These are phyloP conservation scores for Aegilops umbellulata DNA, from an alignment of 176 grass and related monocot species.

Conservation along the genomic window DNA sequence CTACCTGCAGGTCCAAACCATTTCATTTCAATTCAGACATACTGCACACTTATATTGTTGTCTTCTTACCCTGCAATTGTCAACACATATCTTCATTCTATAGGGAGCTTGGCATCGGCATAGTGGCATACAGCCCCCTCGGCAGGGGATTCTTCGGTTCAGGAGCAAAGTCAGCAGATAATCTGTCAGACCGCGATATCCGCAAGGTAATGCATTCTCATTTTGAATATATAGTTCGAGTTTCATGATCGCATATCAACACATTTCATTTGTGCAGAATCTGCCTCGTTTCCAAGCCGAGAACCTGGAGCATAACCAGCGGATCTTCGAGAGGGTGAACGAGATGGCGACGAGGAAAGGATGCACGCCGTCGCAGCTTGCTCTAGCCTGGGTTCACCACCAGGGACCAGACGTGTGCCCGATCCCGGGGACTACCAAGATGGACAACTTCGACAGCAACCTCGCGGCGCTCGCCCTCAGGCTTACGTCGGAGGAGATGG, in stretches of 20 bases:
- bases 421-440: slow-evolving; percentile 65
- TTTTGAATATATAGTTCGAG: too few relatives aligned
- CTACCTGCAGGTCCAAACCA: background rate
- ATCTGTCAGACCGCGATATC: background rate
- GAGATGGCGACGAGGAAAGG: background rate
- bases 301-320: slow-evolving; percentile 43
- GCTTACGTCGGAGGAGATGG: slow-evolving; percentile 47
- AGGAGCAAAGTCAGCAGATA: background rate
- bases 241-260: background rate
- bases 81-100: background rate
- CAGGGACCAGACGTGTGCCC: slow-evolving; percentile 59
- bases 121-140: background rate
- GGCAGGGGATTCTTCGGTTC: background rate
- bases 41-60: too few relatives aligned
- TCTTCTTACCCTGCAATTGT: background rate
- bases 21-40: background rate
- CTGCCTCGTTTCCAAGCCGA: slow-evolving; percentile 51
- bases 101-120: background rate
- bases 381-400: slow-evolving; percentile 61
- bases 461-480: slow-evolving; percentile 47
- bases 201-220: background rate
- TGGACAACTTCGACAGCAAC: slow-evolving; percentile 25
- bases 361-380: slow-evolving; percentile 25
- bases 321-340: background rate
- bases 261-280: slow-evolving; percentile 3